Conservation (phyloP, 176 grass and related monocot genomes). For the Aegilops bicornis region DNA sequence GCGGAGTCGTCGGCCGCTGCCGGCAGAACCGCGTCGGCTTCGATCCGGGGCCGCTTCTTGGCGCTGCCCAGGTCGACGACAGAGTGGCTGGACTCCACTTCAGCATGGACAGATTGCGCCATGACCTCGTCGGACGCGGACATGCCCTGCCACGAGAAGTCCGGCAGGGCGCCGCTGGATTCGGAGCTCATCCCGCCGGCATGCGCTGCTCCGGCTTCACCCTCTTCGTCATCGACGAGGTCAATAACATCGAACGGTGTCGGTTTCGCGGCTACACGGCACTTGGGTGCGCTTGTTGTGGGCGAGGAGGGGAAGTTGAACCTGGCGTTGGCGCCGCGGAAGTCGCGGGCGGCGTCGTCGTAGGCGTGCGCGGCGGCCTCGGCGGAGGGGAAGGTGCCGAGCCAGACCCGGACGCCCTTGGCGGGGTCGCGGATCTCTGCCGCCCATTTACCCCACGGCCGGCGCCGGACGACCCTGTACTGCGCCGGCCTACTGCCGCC, state of each 20-base stretch:
- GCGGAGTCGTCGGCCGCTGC: neutral
- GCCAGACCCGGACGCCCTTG: constrained; percentile 73
- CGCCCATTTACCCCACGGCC: constrained; percentile 81
- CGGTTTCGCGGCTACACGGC: neutral
- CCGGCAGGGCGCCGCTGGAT: neutral
- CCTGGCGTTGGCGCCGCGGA: constrained; percentile 52
- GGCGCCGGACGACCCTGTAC: constrained; percentile 52
- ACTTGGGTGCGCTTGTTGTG: neutral
- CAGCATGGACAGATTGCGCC: neutral
- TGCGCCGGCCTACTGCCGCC: neutral
- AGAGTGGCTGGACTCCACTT: neutral
- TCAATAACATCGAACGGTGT: neutral
- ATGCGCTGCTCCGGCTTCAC: neutral
- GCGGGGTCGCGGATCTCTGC: constrained; percentile 75
- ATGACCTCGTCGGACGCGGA: constrained; percentile 7
- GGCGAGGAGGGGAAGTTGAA: constrained; percentile 55
- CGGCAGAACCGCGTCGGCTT: neutral
- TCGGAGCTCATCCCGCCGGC: neutral
- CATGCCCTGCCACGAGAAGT: constrained; percentile 39
- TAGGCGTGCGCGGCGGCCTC: constrained; percentile 70
- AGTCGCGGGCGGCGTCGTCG: constrained; percentile 51
- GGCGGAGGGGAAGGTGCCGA: constrained; percentile 68
- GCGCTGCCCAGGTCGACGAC: neutral
- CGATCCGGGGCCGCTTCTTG: constrained; percentile 11
- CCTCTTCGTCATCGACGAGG: neutral